Evolutionary conservation across 2,329 filamentous ascomycete genomes (phyloP).

Genomic region (Hortaea werneckii): DNA sequence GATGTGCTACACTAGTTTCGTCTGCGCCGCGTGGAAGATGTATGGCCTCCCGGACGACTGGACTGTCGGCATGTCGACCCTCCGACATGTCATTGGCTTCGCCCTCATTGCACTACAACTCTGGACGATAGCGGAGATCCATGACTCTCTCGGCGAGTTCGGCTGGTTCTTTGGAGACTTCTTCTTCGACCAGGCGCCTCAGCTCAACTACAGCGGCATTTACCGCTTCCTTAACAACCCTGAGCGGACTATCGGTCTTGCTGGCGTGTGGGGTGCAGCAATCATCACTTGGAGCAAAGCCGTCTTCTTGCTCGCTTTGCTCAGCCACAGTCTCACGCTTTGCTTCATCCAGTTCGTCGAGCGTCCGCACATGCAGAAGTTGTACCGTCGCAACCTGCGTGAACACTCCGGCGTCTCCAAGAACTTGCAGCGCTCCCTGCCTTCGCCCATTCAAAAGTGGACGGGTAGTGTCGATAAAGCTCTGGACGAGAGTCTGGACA

Average conservation of each 20-base stretch:
- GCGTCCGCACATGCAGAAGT: constrained; percentile 94
- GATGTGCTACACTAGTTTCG: constrained; percentile 80
- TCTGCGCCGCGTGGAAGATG: constrained; percentile 92
- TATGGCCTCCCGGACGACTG: constrained; percentile 80
- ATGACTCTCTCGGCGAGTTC: constrained; percentile 92
- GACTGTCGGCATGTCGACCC: constrained; percentile 71
- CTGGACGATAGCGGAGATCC: constrained; percentile 88
- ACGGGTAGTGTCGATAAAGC: constrained; percentile 81
- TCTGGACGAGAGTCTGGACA: constrained; percentile 74
- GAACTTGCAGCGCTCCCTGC: constrained; percentile 78
- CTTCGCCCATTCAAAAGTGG: constrained; percentile 70
- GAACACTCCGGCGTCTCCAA: constrained; percentile 84
- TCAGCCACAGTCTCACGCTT: constrained; percentile 76
- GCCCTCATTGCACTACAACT: constrained; percentile 76
- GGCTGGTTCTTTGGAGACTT: constrained; percentile 99
- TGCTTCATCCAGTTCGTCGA: constrained; percentile 89
- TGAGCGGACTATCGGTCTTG: constrained; percentile 83
- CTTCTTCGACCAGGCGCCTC: constrained; percentile 83
- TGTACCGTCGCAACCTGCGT: constrained; percentile 77
- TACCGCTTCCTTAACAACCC: constrained; percentile 98
- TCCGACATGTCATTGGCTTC: constrained; percentile 77
- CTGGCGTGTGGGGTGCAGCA: constrained; percentile 90
- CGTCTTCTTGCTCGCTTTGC: constrained; percentile 75
- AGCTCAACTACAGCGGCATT: constrained; percentile 91
- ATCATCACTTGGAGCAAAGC: constrained; percentile 83